These are phyloP conservation scores for Zanthoxylum bungeanum DNA, from an alignment of 345 rosid species.

Conservation along the genomic window DNA sequence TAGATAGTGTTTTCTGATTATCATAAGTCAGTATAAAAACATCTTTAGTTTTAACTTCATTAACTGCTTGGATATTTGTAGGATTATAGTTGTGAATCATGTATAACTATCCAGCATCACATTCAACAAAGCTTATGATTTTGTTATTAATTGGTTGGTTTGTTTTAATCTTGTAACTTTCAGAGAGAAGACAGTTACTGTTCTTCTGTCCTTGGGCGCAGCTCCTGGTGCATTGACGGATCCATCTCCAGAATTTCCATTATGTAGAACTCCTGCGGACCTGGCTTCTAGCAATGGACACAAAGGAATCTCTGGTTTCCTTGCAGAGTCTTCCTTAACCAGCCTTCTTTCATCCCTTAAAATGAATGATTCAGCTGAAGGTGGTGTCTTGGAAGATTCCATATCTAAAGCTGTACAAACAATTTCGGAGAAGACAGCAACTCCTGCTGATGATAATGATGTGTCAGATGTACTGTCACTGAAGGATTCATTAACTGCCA, in stretches of 20 bases:
- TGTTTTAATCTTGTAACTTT: slow-evolving; percentile 15
- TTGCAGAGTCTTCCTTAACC: slow-evolving; percentile 85
- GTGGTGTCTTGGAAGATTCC: slow-evolving; percentile 26
- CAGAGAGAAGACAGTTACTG: slow-evolving; percentile 86
- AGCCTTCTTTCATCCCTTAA: slow-evolving; percentile 58
- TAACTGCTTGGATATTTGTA: slow-evolving; percentile 3
- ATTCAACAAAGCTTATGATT: slow-evolving; percentile 4
- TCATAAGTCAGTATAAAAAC: neutral
- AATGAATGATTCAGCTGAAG: slow-evolving; percentile 55
- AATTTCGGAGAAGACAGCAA: slow-evolving; percentile 59
- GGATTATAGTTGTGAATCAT: neutral
- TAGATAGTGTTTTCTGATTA: neutral
- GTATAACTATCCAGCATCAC: neutral
- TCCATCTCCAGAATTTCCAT: slow-evolving; percentile 81
- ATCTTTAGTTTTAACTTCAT: neutral
- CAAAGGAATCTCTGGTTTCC: slow-evolving; percentile 90
- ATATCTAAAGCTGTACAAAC: slow-evolving; percentile 55
- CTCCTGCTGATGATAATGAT: slow-evolving; percentile 52
- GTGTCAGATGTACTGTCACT: slow-evolving; percentile 58
- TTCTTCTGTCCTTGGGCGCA: slow-evolving; percentile 70
- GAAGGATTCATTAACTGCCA: slow-evolving; percentile 85
- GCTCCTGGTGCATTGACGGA: slow-evolving; percentile 70
- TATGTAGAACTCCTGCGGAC: slow-evolving; percentile 82
- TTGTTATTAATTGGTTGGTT: neutral
- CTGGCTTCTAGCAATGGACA: slow-evolving; percentile 85